These are phyloP conservation scores for Pseudocercospora fuligena DNA, from an alignment of 2,329 filamentous ascomycete species.

Conservation along the genomic window DNA sequence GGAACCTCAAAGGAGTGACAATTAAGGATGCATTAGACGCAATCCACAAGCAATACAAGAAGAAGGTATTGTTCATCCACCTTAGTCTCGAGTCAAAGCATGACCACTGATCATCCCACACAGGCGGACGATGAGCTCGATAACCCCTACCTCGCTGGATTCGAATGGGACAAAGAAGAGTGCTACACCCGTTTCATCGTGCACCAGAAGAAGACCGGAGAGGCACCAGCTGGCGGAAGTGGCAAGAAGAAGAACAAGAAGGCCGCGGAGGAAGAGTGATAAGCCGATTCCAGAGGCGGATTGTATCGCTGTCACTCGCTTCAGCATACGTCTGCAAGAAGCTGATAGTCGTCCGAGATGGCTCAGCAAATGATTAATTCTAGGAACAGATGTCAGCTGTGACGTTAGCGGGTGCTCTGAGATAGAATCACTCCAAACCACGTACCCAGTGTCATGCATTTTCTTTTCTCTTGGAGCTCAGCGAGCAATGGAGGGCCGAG, in stretches of 20 bases:
- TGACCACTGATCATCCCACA: neutral
- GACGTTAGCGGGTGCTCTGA: neutral
- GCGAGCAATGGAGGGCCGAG: neutral
- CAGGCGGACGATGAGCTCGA: conserved; percentile 92
- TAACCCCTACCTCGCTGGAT: conserved; percentile 83
- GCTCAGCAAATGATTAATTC: neutral
- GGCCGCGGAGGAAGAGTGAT: conserved; percentile 37
- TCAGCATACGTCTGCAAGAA: conserved; percentile 14
- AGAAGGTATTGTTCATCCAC: conserved; percentile 68
- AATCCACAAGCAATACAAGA: conserved; percentile 96
- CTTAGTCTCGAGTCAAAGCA: neutral
- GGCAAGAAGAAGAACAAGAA: conserved; percentile 66
- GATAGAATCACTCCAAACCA: neutral
- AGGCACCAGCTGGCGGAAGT: conserved; percentile 55
- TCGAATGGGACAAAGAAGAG: conserved; percentile 95
- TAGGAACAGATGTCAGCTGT: neutral
- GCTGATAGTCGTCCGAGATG: neutral
- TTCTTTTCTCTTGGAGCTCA: neutral
- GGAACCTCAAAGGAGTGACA: conserved; percentile 92
- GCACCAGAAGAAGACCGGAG: conserved; percentile 76
- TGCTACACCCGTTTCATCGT: conserved; percentile 87
- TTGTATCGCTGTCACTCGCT: conserved; percentile 24
- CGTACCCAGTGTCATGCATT: conserved; percentile 1
- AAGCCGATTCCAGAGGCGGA: neutral
- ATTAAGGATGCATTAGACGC: conserved; percentile 96